These are phyloP conservation scores for Arctium minus DNA, from an alignment of 129 eudicot species.

Conservation along the genomic window DNA sequence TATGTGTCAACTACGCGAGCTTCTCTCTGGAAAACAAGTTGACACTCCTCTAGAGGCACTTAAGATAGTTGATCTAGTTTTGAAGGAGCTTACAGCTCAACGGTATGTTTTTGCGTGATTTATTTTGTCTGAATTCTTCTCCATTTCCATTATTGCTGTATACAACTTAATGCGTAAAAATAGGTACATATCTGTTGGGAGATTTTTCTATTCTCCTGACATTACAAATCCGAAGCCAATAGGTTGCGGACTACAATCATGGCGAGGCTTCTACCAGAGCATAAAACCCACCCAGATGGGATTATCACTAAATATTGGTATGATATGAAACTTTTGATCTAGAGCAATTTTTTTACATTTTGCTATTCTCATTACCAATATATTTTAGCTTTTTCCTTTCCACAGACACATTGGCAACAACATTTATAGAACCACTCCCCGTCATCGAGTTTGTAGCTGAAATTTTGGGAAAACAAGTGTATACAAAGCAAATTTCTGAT, in stretches of 20 bases:
- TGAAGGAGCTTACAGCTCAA: slow-evolving; percentile 53
- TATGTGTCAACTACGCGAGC: slow-evolving; percentile 46
- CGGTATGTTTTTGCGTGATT: slow-evolving; percentile 28
- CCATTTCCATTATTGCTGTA: neutral
- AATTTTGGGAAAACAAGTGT: slow-evolving; percentile 63
- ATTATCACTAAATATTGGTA: slow-evolving; percentile 74
- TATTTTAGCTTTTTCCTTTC: neutral
- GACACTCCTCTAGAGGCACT: slow-evolving; percentile 54
- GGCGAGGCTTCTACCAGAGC: slow-evolving; percentile 93
- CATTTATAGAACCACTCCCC: slow-evolving; percentile 81
- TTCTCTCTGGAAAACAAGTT: slow-evolving; percentile 52
- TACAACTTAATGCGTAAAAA: neutral
- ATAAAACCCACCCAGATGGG: slow-evolving; percentile 89
- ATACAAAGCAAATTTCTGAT: slow-evolving; percentile 61
- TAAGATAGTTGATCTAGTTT: slow-evolving; percentile 47
- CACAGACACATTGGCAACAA: slow-evolving; percentile 70
- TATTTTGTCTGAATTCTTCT: neutral
- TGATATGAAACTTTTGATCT: neutral
- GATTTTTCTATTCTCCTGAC: slow-evolving; percentile 69
- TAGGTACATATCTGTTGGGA: slow-evolving; percentile 75
- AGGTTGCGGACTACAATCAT: slow-evolving; percentile 72
- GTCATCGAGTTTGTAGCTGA: slow-evolving; percentile 74
- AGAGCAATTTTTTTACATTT: neutral
- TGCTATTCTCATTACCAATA: neutral
- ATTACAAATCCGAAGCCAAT: slow-evolving; percentile 54